These are phyloP conservation scores for Didymella keratinophila DNA, from an alignment of 2,329 filamentous ascomycete genomes.

Conservation along the genomic window DNA sequence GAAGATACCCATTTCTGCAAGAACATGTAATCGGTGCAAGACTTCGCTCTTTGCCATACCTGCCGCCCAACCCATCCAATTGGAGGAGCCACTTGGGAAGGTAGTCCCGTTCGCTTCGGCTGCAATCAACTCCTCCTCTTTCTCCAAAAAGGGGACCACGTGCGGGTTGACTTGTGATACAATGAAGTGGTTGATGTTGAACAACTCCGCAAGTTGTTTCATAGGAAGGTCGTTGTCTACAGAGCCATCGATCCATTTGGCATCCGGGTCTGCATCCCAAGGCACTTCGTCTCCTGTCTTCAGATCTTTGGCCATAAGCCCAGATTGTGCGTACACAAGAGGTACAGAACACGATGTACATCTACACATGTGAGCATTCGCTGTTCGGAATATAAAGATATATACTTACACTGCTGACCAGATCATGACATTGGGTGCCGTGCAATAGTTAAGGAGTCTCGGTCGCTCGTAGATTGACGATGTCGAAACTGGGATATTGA, in stretches of 20 bases:
- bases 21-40: constrained; percentile 79
- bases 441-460: constrained; percentile 88
- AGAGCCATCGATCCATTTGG: constrained; percentile 88
- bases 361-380: constrained; percentile 42
- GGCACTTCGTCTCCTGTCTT: constrained; percentile 77
- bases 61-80: constrained; percentile 73
- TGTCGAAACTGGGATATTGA: constrained; percentile 93
- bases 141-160: constrained; percentile 82
- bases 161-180: constrained; percentile 97
- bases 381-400: not conserved
- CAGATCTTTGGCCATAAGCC: constrained; percentile 84
- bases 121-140: constrained; percentile 68
- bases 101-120: constrained; percentile 44
- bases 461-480: constrained; percentile 88
- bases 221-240: constrained; percentile 95
- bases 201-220: constrained; percentile 89
- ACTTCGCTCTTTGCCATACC: constrained; percentile 80
- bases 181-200: constrained; percentile 98
- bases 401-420: constrained; percentile 82
- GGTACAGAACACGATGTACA: constrained; percentile 96
- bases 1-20: constrained; percentile 81
- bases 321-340: constrained; percentile 80
- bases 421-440: constrained; percentile 91
- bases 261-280: constrained; percentile 84
- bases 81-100: constrained; percentile 55